Evolutionary conservation across 371 early-diverging fungal genomes (phyloP).

Genomic region (Mucor piriformis): DNA sequence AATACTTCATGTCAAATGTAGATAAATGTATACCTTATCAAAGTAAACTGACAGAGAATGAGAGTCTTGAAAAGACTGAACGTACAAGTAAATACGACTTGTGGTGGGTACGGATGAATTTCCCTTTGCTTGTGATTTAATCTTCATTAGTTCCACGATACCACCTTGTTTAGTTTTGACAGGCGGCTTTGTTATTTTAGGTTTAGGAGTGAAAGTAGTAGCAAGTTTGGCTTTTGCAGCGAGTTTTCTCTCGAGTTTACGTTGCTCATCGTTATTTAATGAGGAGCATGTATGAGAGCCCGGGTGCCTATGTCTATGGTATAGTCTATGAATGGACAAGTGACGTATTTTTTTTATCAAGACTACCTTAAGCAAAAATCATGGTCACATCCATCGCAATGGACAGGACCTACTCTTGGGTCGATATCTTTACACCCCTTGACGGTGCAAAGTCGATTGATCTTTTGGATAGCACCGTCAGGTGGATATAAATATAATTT

Average conservation of each 20-base stretch:
- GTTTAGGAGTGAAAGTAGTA: slow-evolving; percentile 20
- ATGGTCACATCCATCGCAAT: slow-evolving; percentile 32
- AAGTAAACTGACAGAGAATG: slow-evolving; percentile 24
- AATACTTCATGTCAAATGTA: too few species aligned
- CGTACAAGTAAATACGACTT: slow-evolving; percentile 34
- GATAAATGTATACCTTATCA: slow-evolving; percentile 34
- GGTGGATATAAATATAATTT: slow-evolving; percentile 7
- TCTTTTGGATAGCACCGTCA: background rate
- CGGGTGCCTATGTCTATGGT: slow-evolving; percentile 32
- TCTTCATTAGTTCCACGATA: slow-evolving; percentile 43
- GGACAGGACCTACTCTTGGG: slow-evolving; percentile 29
- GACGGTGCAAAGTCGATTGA: slow-evolving; percentile 16
- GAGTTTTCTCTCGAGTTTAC: slow-evolving; percentile 25
- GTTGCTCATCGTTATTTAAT: slow-evolving; percentile 21
- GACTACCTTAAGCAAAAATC: slow-evolving; percentile 35
- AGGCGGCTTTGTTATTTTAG: slow-evolving; percentile 5
- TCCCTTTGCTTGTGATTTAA: slow-evolving; percentile 43
- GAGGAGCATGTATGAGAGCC: slow-evolving; percentile 31
- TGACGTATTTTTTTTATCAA: background rate
- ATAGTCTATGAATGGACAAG: background rate
- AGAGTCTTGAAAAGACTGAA: slow-evolving; percentile 26
- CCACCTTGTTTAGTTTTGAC: slow-evolving; percentile 18
- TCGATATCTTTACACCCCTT: slow-evolving; percentile 32
- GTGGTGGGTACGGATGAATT: slow-evolving; percentile 21
- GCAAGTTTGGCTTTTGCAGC: slow-evolving; percentile 35